phyloP scores from a whole-genome alignment of 1,284 basidiomycete genomes.

The Xanthoconium separans region DNA sequence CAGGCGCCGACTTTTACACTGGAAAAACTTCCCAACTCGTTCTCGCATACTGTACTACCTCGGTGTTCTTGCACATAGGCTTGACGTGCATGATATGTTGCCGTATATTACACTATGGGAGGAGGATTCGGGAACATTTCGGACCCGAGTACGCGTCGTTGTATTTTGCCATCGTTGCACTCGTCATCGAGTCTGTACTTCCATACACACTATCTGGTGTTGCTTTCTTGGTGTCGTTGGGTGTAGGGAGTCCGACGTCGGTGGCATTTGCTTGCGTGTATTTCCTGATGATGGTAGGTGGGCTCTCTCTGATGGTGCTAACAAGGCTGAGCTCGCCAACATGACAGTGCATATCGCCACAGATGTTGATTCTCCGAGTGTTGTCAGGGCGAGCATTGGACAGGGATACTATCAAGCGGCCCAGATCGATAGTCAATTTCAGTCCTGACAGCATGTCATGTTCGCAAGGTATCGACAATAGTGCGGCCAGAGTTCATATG shows the following conservation, averaged over 20 bases:
- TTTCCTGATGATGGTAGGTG: slow-evolving; percentile 23
- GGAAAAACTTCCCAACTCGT: slow-evolving; percentile 14
- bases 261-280: slow-evolving; percentile 16
- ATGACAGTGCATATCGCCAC: slow-evolving; percentile 30
- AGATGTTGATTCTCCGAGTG: slow-evolving; percentile 28
- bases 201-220: slow-evolving; percentile 28
- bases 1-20: slow-evolving; percentile 21
- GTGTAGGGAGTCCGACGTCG: slow-evolving; percentile 14
- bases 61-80: slow-evolving; percentile 20
- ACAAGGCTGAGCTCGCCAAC: not conserved
- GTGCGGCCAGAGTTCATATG: not conserved
- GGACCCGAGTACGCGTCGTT: slow-evolving; percentile 15
- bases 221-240: slow-evolving; percentile 22
- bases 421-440: slow-evolving; percentile 10
- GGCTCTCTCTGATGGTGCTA: not conserved
- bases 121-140: slow-evolving; percentile 4
- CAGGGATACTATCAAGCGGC: not conserved
- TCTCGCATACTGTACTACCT: slow-evolving; percentile 20
- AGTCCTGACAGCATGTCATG: not conserved
- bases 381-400: slow-evolving; percentile 16
- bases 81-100: slow-evolving; percentile 28
- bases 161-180: slow-evolving; percentile 17
- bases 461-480: not conserved
- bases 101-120: slow-evolving; percentile 18
- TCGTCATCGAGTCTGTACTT: slow-evolving; percentile 28